Evolutionary conservation across 2,329 filamentous ascomycete species (phyloP).

Genomic region (Xylaria sp.): DNA sequence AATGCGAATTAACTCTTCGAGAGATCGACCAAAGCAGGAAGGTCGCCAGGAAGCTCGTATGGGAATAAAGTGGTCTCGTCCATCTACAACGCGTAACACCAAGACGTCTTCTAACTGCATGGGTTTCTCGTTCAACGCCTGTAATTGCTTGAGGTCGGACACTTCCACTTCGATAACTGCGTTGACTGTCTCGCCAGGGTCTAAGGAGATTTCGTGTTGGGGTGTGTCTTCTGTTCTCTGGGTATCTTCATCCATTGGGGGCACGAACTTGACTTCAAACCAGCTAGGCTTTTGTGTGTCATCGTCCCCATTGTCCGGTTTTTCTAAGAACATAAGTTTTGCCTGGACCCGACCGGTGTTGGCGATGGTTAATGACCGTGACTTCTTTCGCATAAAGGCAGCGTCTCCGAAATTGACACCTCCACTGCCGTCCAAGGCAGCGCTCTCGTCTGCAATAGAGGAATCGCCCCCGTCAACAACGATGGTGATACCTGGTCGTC

Average conservation of each 20-base stretch:
- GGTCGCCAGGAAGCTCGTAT: conserved; percentile 82
- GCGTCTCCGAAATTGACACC: conserved; percentile 84
- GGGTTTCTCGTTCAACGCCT: conserved; percentile 75
- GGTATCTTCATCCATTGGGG: conserved; percentile 28
- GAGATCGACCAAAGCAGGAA: conserved; percentile 83
- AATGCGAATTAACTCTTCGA: conserved; percentile 89
- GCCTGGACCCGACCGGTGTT: conserved; percentile 90
- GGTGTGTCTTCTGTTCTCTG: conserved; percentile 47
- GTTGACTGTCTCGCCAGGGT: conserved; percentile 85
- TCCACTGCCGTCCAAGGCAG: conserved; percentile 59
- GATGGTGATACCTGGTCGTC: conserved; percentile 82
- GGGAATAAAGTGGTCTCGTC: conserved; percentile 91
- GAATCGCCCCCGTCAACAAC: conserved; percentile 74
- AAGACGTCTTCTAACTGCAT: conserved; percentile 83
- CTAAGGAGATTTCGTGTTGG: conserved; percentile 70
- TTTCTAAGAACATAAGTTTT: conserved; percentile 81
- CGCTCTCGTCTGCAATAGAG: conserved; percentile 50
- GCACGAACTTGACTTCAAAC: conserved; percentile 45
- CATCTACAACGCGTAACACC: conserved; percentile 83
- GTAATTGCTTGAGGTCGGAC: conserved; percentile 70
- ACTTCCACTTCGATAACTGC: conserved; percentile 77
- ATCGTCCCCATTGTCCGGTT: conserved; percentile 64
- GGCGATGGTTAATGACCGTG: conserved; percentile 81
- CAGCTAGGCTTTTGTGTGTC: conserved; percentile 46
- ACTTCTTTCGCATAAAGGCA: conserved; percentile 73